Evolutionary conservation across 805 yeast species (phyloP).

Genomic region (Ogataea siamensis): DNA sequence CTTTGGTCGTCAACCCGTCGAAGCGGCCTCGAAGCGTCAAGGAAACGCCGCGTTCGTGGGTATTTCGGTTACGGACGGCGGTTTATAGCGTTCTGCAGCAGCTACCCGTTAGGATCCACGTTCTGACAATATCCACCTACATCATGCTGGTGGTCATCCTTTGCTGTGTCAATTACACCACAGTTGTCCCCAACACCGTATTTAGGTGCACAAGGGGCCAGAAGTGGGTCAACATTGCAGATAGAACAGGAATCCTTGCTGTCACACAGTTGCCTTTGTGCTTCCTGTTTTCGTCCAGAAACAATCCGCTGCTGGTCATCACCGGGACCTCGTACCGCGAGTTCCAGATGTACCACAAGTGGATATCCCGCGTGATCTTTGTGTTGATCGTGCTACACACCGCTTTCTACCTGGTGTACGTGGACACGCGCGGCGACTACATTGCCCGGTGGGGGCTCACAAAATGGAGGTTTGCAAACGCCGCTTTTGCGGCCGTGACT

Average conservation of each 20-base stretch:
- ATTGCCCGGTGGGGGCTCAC: conserved; percentile 36
- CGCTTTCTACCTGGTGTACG: conserved; percentile 37
- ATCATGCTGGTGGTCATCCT: conserved; percentile 26
- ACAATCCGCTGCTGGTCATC: conserved; percentile 30
- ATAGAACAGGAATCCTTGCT: conserved; percentile 47
- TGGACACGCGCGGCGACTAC: conserved; percentile 36
- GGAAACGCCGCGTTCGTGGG: background rate
- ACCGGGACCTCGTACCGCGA: conserved; percentile 38
- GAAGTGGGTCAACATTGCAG: conserved; percentile 36
- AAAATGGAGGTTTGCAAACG: conserved; percentile 46
- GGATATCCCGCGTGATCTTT: conserved; percentile 42
- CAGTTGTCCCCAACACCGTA: conserved; percentile 31
- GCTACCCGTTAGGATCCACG: conserved; percentile 36
- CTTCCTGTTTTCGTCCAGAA: conserved; percentile 36
- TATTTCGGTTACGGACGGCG: conserved; percentile 6
- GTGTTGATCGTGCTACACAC: conserved; percentile 40
- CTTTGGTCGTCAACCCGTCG: conserved; percentile 31
- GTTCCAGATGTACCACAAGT: conserved; percentile 37
- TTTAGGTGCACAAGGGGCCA: conserved; percentile 32
- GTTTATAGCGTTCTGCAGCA: conserved; percentile 17
- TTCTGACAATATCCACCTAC: conserved; percentile 30
- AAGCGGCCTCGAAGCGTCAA: conserved; percentile 5
- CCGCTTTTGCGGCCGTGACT: conserved; percentile 32
- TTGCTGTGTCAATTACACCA: conserved; percentile 31
- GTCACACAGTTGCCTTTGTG: conserved; percentile 37